A percentile compares a stretch with the other conserved stretches of the same genome.
Conservation (phyloP, 2,329 filamentous ascomycete genomes). For the Aspergillus ochraceoroseus region DNA sequence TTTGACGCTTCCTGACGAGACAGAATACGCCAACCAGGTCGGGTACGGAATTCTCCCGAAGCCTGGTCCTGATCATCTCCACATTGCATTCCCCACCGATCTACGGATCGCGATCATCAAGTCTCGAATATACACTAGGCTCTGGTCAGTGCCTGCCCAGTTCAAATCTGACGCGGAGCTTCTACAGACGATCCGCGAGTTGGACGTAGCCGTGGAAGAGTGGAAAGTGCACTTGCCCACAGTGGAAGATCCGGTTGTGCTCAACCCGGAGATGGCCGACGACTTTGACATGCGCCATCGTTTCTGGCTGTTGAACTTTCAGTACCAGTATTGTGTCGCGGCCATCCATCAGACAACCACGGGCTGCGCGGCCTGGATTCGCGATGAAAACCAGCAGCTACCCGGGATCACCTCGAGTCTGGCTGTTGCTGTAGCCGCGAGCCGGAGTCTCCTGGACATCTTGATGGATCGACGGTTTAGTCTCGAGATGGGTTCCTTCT, state of each 20-base stretch:
- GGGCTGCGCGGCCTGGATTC: conserved; percentile 2
- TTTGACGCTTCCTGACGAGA: conserved; percentile 8
- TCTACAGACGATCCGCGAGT: conserved; percentile 1
- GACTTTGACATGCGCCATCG: neutral
- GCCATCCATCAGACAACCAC: neutral
- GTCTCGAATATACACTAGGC: neutral
- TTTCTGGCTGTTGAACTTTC: neutral
- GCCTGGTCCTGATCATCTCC: too few species aligned
- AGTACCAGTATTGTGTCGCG: neutral
- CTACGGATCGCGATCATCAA: conserved; percentile 1
- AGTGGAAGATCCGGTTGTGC: neutral
- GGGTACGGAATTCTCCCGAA: too few species aligned
- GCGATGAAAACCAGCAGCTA: neutral
- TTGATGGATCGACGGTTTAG: neutral
- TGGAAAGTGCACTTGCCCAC: neutral
- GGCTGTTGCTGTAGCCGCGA: neutral
- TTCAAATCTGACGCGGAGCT: conserved; percentile 1
- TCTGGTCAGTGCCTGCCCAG: neutral
- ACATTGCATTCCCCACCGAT: neutral
- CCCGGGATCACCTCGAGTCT: conserved; percentile 3
- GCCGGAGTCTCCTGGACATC: neutral
- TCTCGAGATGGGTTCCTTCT: neutral
- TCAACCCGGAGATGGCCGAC: neutral
- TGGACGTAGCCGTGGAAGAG: neutral
- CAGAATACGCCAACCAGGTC: too few species aligned